A percentile compares a stretch with the other conserved stretches of the same genome.
phyloP scores from a whole-genome alignment of 305 asterid genomes.

The Fraxinus ornus region DNA sequence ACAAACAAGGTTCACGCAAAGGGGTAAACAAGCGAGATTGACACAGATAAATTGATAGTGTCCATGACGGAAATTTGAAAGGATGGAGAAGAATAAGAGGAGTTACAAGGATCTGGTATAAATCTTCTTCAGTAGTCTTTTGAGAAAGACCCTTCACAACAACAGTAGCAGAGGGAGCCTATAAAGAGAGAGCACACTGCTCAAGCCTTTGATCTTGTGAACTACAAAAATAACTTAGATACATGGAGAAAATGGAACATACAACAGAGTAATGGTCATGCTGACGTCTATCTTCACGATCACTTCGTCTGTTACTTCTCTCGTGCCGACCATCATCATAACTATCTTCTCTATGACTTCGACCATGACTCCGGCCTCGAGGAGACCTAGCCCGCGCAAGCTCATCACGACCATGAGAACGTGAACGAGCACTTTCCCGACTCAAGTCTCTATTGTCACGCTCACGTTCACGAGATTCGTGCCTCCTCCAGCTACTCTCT shows the following conservation, averaged over 20 bases:
- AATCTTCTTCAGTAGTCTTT: conserved; percentile 93
- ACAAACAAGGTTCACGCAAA: conserved; percentile 16
- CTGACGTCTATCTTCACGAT: conserved; percentile 69
- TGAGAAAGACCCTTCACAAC: conserved; percentile 96
- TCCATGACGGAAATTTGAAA: conserved; percentile 6
- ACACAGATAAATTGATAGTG: conserved; percentile 11
- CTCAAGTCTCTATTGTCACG: conserved; percentile 76
- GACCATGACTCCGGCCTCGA: conserved; percentile 77
- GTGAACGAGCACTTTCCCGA: conserved; percentile 84
- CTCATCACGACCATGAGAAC: conserved; percentile 75
- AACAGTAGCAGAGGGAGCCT: conserved; percentile 96
- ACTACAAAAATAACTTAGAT: conserved; percentile 12
- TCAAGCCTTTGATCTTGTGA: conserved; percentile 20
- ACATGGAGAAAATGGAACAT: conserved; percentile 25
- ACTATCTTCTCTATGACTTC: conserved; percentile 83
- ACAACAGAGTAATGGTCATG: conserved; percentile 70
- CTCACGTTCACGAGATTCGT: conserved; percentile 80
- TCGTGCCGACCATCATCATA: conserved; percentile 72
- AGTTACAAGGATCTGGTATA: conserved; percentile 84
- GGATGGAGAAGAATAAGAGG: conserved; percentile 19
- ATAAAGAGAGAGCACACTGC: conserved; percentile 24
- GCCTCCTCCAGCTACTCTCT: conserved; percentile 81
- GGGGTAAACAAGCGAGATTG: not conserved
- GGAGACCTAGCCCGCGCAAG: conserved; percentile 86
- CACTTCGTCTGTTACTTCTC: conserved; percentile 75